Evolutionary conservation across 345 rosid species (phyloP).

Genomic region (Camelina hispida): DNA sequence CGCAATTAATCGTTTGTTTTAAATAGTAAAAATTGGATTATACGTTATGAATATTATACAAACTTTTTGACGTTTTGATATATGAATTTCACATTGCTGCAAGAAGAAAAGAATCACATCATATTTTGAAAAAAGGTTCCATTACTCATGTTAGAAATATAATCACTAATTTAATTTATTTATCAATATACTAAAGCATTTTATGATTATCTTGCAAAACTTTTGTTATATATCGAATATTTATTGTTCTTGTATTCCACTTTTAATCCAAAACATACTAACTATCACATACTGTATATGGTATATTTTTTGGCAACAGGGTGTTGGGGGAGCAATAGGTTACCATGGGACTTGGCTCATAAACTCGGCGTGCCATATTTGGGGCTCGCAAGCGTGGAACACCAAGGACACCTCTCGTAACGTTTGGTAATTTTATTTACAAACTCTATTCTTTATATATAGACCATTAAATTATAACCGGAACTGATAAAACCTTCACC

Average conservation of each 20-base stretch:
- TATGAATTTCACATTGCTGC: background rate
- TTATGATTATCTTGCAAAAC: background rate
- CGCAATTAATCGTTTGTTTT: background rate
- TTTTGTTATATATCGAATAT: no score
- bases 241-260: background rate
- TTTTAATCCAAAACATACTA: background rate
- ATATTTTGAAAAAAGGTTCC: background rate
- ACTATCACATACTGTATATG: background rate
- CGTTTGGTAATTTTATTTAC: slow-evolving; percentile 58
- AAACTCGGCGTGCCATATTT: slow-evolving; percentile 84
- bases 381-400: slow-evolving; percentile 87
- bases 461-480: background rate
- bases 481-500: background rate
- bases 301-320: slow-evolving; percentile 44
- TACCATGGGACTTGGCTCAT: slow-evolving; percentile 84
- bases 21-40: background rate
- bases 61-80: background rate
- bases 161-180: background rate
- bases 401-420: slow-evolving; percentile 81
- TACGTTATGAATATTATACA: background rate
- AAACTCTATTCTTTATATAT: background rate
- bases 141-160: background rate
- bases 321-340: slow-evolving; percentile 61
- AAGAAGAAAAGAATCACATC: background rate
- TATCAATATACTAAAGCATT: background rate